Percentiles rank a stretch among this genome's conserved stretches.
Conservation (phyloP, 164 flowering plant genomes). For the Tinospora cordifolia region DNA sequence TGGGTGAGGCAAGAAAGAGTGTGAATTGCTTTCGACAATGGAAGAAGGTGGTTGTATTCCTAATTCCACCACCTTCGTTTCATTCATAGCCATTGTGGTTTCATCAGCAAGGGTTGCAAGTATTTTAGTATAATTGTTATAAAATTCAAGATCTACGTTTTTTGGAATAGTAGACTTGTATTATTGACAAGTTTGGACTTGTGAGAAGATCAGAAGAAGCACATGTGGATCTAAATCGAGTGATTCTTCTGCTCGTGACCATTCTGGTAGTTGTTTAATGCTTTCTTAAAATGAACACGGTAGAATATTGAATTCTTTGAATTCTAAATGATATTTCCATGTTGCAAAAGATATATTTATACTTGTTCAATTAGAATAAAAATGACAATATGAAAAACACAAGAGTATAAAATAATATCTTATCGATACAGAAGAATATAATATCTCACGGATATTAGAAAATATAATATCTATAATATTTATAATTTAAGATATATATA, state of each 20-base stretch:
- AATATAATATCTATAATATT: no score
- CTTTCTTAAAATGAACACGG: conserved; percentile 19
- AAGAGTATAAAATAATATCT: no score
- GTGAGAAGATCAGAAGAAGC: conserved; percentile 41
- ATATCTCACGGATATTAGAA: no score
- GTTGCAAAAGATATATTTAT: no score
- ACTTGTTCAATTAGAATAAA: no score
- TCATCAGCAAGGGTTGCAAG: conserved; percentile 23
- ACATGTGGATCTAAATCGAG: conserved; percentile 7
- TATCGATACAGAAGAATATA: no score
- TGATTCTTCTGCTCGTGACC: conserved; percentile 17
- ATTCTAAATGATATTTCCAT: no score
- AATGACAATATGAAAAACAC: no score
- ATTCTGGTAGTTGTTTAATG: conserved; percentile 28
- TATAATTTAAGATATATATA: no score
- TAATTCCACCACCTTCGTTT: conserved; percentile 30
- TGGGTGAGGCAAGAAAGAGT: conserved; percentile 30
- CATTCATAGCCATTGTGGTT: conserved; percentile 35
- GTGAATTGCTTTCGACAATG: conserved; percentile 18
- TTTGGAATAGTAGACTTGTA: conserved; percentile 34
- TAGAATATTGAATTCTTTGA: no score
- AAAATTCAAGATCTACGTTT: conserved; percentile 21
- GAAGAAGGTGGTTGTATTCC: conserved; percentile 22
- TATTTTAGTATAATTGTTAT: conserved; percentile 26
- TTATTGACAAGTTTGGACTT: conserved; percentile 34